Base-by-base conservation (phyloP, 495 filamentous ascomycete genomes). In the Glonium stellatum region DNA sequence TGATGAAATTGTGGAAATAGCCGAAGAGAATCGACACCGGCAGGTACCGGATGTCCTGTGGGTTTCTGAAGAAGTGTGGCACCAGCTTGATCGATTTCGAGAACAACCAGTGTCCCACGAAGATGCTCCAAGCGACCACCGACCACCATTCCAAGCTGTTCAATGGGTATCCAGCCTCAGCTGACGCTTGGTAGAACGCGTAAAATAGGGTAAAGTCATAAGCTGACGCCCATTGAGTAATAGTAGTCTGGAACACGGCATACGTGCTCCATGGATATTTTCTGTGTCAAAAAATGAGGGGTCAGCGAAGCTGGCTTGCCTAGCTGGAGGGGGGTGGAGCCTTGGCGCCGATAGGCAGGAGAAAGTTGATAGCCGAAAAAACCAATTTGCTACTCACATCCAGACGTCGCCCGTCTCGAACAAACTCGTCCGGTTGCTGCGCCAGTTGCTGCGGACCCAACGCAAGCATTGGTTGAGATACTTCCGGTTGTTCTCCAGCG, bases 401-500 rank as follows among this genome's bases (percentile, higher is more conserved):
- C 77, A 76, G 60, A 80, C 73, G 27, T 78, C 70, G 27, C 27
- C 27, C 60, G 75, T 63, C 54, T 83, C 82, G 8, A 73, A 73
- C 55, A 87, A 72, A 55, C 75, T 80, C 23, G 75, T 79, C 18
- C 76, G 64, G 68, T 87, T 87, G 69, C 78, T 84, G 5, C 85
- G 75, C 81, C 82, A 87, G 39, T 82, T 87, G 11, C 82, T 87
- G 18, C 84, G 78, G 0, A 76, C 74, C 84, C 83, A 87, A 5
- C 84, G 75, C 5, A 78, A 69, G 66, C 82, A 82, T 54, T 87
- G 84, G 22, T 73, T 76, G 35, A 82, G 68, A 63, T 84, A 87
- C 58, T 82, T 84, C 1, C 72, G 70, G 44, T 73, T 69, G 23
- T 74, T 73, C 47, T 83, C 84, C 3, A 88, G 73, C 0, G 78